phyloP scores from a whole-genome alignment of 345 rosid genomes.

The Theobroma cacao region DNA sequence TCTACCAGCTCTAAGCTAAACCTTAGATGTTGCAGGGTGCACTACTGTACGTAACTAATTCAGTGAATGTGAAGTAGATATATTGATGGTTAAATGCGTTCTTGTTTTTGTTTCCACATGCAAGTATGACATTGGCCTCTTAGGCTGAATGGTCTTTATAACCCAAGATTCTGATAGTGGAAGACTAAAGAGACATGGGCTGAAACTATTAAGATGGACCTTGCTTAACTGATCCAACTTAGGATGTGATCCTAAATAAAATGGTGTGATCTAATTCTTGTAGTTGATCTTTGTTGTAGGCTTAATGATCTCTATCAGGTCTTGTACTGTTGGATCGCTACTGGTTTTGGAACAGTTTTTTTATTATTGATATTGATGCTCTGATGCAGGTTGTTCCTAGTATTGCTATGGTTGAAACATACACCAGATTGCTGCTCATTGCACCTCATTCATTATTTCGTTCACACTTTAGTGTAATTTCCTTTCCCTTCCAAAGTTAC shows the following conservation, averaged over 20 bases:
- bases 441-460: constrained; percentile 93
- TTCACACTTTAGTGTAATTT: constrained; percentile 80
- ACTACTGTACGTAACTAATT: not conserved
- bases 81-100: not conserved
- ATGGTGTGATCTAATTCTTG: not conserved
- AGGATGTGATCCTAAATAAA: not conserved
- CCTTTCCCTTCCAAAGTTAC: constrained; percentile 16
- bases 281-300: not conserved
- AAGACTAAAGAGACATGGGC: not conserved
- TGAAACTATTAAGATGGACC: not conserved
- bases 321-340: not conserved
- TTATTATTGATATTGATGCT: constrained; percentile 17
- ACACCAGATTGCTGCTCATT: constrained; percentile 82
- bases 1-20: not conserved
- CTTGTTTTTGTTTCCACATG: not conserved
- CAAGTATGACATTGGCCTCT: not conserved
- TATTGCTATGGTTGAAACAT: constrained; percentile 98
- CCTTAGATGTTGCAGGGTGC: not conserved
- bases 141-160: not conserved
- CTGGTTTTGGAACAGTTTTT: not conserved
- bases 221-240: not conserved
- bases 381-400: constrained; percentile 84
- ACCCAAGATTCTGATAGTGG: not conserved
- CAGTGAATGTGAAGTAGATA: not conserved
- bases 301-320: constrained; percentile 1